These are phyloP conservation scores for Ochetophila trinervis DNA, from an alignment of 306 rosid species.

Conservation along the genomic window DNA sequence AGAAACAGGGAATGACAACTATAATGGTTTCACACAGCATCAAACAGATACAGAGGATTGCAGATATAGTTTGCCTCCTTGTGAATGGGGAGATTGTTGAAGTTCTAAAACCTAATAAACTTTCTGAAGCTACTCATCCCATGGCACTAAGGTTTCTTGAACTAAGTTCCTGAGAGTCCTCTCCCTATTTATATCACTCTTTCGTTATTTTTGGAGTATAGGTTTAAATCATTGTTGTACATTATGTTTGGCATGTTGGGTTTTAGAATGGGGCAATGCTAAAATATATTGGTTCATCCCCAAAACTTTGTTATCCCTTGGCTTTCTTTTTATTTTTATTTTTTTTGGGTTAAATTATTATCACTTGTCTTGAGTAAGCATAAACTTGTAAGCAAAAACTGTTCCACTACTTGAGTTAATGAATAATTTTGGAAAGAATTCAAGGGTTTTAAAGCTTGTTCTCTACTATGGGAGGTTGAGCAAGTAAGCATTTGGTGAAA, in stretches of 20 bases:
- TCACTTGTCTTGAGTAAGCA: too few species aligned
- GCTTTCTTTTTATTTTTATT: too few species aligned
- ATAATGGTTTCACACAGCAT: constrained; percentile 87
- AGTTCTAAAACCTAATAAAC: constrained; percentile 55
- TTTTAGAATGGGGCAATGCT: not conserved
- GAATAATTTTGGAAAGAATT: too few species aligned
- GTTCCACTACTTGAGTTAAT: too few species aligned
- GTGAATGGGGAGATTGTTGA: constrained; percentile 84
- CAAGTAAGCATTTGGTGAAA: too few species aligned
- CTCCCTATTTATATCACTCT: not conserved
- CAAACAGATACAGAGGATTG: constrained; percentile 86
- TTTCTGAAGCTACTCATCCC: constrained; percentile 77
- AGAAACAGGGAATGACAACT: constrained; percentile 62
- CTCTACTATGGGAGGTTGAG: too few species aligned
- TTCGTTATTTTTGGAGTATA: not conserved
- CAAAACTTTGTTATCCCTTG: too few species aligned
- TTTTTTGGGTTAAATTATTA: too few species aligned
- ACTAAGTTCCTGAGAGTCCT: constrained; percentile 49
- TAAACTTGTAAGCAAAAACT: too few species aligned
- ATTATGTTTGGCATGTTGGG: not conserved
- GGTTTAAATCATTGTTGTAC: not conserved
- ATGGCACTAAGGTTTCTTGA: constrained; percentile 81
- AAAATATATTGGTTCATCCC: too few species aligned
- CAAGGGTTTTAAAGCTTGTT: too few species aligned
- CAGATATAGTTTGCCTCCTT: constrained; percentile 75